phyloP scores from a whole-genome alignment of 2,329 filamentous ascomycete species.

The Stromatinia cepivora region DNA sequence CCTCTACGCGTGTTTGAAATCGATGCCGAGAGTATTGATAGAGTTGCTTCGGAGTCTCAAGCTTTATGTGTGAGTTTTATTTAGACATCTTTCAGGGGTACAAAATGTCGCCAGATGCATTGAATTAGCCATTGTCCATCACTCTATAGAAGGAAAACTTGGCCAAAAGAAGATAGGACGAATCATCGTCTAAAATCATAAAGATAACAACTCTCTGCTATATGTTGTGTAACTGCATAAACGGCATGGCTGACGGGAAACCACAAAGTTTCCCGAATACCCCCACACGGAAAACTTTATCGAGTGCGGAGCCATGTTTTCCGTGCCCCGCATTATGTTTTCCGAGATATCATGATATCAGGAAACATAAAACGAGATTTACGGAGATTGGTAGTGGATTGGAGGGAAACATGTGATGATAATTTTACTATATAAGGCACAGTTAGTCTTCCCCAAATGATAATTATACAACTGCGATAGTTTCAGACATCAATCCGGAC shows the following conservation, averaged over 20 bases:
- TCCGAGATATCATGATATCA: neutral
- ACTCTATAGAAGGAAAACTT: neutral
- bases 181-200: neutral
- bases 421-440: neutral
- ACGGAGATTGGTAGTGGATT: neutral
- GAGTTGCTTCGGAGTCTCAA: too few relatives aligned
- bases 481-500: neutral
- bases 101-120: neutral
- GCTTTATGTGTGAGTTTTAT: neutral
- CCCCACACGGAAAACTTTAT: neutral
- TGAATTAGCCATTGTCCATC: neutral
- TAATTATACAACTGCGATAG: neutral
- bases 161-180: neutral
- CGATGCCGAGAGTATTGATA: neutral
- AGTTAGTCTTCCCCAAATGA: neutral
- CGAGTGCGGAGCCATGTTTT: neutral
- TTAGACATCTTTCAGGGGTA: too few relatives aligned
- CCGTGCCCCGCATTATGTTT: constrained; percentile 6
- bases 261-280: neutral
- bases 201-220: neutral
- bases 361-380: too few relatives aligned
- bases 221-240: neutral
- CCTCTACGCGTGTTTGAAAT: neutral
- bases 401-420: neutral
- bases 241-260: neutral